Percentiles rank a stretch among this genome's conserved stretches.
Conservation (phyloP, 768 basidiomycete species). For the Plicaturopsis crispa region DNA sequence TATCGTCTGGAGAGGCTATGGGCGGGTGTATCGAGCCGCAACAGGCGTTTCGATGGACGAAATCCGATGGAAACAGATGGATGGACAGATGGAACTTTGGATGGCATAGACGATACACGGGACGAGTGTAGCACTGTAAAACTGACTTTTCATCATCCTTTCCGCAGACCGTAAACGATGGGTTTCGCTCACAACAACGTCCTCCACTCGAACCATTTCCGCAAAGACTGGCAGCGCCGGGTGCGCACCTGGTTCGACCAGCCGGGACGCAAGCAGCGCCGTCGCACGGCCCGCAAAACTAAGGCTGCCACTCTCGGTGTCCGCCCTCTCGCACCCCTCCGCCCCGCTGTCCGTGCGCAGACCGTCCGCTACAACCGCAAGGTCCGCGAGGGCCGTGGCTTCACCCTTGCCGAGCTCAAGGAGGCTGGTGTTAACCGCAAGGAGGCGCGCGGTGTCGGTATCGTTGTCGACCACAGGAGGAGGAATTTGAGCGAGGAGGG, state of each 20-base stretch:
- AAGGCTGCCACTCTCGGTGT: slow-evolving; percentile 91
- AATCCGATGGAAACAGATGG: background rate
- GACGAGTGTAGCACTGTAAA: no score
- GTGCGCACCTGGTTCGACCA: slow-evolving; percentile 99
- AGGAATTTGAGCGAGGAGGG: slow-evolving; percentile 96
- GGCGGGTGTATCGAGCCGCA: background rate
- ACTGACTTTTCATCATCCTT: background rate
- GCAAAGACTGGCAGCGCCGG: slow-evolving; percentile 98
- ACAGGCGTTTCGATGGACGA: background rate
- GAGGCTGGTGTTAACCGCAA: slow-evolving; percentile 92
- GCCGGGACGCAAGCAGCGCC: slow-evolving; percentile 93
- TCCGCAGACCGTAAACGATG: slow-evolving; percentile 10
- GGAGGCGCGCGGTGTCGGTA: slow-evolving; percentile 87
- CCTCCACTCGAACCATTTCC: slow-evolving; percentile 92
- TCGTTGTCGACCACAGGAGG: slow-evolving; percentile 96
- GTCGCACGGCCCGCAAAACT: slow-evolving; percentile 84
- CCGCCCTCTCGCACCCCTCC: slow-evolving; percentile 84
- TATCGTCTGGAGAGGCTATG: background rate
- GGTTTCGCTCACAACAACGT: slow-evolving; percentile 40
- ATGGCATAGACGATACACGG: background rate
- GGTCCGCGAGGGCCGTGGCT: slow-evolving; percentile 93
- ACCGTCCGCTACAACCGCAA: slow-evolving; percentile 98
- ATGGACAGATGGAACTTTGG: background rate
- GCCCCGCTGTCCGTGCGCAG: slow-evolving; percentile 94
- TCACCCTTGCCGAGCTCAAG: slow-evolving; percentile 91